Evolutionary conservation across 2,329 filamentous ascomycete species (phyloP), one percentile per base, ranked within the genome.

Genomic region (Venturia aucupariae): DNA sequence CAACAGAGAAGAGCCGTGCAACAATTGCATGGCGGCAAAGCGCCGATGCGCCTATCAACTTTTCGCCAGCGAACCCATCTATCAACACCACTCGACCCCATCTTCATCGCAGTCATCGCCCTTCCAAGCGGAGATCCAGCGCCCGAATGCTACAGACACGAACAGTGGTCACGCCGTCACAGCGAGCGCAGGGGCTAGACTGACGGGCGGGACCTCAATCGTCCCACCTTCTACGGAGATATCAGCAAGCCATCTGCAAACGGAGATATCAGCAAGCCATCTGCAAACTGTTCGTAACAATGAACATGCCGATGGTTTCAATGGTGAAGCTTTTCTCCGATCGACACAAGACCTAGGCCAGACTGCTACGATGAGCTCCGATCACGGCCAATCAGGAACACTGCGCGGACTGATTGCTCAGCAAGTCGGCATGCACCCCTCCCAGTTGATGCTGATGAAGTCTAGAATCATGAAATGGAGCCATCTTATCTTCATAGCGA

Each of bases 341-440:
- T 17, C 62, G 22, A 19, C 30, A 13, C 35, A 64, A 38, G 64
- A 39, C 17, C 63, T 62, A n/a, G 63, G 39, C 10, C 24, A 64
- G 17, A 4, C 30, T 11, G 60, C 51, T 30, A 62, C 65, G 62
- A 62, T 66, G 13, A 66, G 51, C 60, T 66, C 8, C 63, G 66
- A 11, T n/a, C 62, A 63, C 39, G 63, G 22, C 4, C 38, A 68
- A n/a, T 62, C 67, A 1, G 68, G 72, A 42, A 68, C 69, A 19
- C 65, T 67, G 15, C 67, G 62, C 22, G 67, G 68, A 39, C 68
- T 73, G 65, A 66, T 72, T 8, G 61, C 69, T 4, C 67, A 67
- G n/a, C 70, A 69, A 22, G 62, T 68, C 13, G 68, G 68, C 8
- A 54, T 69, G 5, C 69, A 72, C 22, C 67, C 70, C 59, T 72